Evolutionary conservation across 225 moss, liverwort and hornwort genomes (phyloP).

Genomic region (Antitrichia curtipendula): DNA sequence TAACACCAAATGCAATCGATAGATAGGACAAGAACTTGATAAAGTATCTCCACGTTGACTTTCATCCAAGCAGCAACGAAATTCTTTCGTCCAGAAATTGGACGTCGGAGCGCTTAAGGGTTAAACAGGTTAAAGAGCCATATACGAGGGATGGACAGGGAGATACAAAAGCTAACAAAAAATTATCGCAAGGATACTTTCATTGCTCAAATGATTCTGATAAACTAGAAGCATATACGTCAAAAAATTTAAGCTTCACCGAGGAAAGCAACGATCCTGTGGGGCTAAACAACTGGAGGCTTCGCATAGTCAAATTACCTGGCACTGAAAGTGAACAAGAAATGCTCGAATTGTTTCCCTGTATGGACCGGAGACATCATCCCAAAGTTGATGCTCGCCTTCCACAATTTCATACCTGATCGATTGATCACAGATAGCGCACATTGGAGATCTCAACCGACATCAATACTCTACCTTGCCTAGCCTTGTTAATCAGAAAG

Average conservation of each 20-base stretch:
- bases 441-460: background rate
- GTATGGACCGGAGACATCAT: conserved; percentile 90
- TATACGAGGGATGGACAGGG: background rate
- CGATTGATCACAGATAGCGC: background rate
- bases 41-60: no score
- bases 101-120: no score
- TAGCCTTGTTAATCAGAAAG: background rate
- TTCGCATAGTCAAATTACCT: conserved; percentile 28
- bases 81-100: no score
- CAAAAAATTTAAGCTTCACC: background rate
- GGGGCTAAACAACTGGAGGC: background rate
- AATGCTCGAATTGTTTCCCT: conserved; percentile 98
- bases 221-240: background rate
- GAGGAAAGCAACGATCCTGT: background rate
- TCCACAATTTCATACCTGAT: conserved; percentile 92
- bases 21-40: no score
- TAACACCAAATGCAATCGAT: no score
- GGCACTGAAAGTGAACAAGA: conserved; percentile 92
- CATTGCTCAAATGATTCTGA: background rate
- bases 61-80: no score
- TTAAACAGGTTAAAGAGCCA: background rate
- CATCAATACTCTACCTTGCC: background rate
- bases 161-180: background rate
- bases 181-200: background rate
- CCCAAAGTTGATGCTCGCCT: conserved; percentile 87